Evolutionary conservation across 306 rosid genomes (phyloP), one percentile per base, ranked within the genome.

Genomic region (barrel medic (Medicago truncatula)): DNA sequence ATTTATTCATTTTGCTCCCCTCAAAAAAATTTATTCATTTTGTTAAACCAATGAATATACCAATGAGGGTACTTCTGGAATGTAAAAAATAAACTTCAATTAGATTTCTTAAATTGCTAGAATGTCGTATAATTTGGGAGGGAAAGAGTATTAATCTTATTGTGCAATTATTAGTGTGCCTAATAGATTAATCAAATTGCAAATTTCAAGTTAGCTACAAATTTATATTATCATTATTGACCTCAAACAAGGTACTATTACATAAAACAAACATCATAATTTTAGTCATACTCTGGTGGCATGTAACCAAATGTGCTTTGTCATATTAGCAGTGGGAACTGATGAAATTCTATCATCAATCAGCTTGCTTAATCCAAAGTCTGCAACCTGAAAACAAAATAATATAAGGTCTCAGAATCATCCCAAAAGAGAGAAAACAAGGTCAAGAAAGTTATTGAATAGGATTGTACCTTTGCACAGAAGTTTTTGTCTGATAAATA

Each of bases 261-360:
- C 15, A 44, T 44, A 44, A 54, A 57, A 3, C 21, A 3, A 13
- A 1, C 4, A 21, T 0, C n/a, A 21, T 57, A 57, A 7, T 57
- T 23, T 57, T 36, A 6, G 62, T 71, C 96, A 71, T 88, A 94
- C 98, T 94, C 98, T n/a, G n/a, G 97, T 23, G 98, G 96, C 97
- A 94, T 94, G 82, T 94, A 94, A 78, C 97, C 97, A 71, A 92
- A 94, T 76, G 98, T 94, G 61, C 98, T 97, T 23, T 56, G 87
- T 92, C 52, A 87, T 89, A 56, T 85, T 89, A 8, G 3, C 75
- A 25, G 96, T 87, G 6, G 86, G 86, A 72, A 85, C 62, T 60
- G 91, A 81, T n/a, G 88, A 44, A 74, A 81, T 82, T 70, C 97
- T 93, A 71, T 84, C 92, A 70, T 92, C 92, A 43, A 93, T 87